phyloP scores from a whole-genome alignment of 352 stramenopile species.

The Pythium rishiriense region DNA sequence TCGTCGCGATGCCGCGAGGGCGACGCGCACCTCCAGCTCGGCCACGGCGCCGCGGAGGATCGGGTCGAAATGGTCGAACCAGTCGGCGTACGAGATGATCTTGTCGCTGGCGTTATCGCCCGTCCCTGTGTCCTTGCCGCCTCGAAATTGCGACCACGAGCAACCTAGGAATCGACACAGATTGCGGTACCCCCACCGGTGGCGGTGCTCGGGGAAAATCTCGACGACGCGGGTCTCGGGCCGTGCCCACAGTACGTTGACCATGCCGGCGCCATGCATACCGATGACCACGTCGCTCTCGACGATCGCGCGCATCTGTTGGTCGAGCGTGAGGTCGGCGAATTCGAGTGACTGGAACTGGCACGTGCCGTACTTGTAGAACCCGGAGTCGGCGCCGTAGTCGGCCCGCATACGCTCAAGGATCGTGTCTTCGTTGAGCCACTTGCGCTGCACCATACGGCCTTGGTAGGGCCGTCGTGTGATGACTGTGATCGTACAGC shows the following conservation, averaged over 20 bases:
- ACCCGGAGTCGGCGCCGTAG: conserved; percentile 11
- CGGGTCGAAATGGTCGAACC: conserved; percentile 49
- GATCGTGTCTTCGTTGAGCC: conserved; percentile 38
- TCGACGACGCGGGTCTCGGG: conserved; percentile 59
- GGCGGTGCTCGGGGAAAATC: conserved; percentile 62
- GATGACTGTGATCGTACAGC: conserved; percentile 31
- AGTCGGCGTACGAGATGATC: conserved; percentile 48
- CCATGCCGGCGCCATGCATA: conserved; percentile 81
- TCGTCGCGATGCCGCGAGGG: too few species aligned
- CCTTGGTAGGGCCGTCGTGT: conserved; percentile 29
- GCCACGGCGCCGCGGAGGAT: conserved; percentile 30
- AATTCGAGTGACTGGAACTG: conserved; percentile 50
- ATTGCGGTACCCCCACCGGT: conserved; percentile 74
- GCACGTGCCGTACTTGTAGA: conserved; percentile 24
- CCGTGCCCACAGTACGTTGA: conserved; percentile 69
- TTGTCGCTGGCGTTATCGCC: conserved; percentile 55
- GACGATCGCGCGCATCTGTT: conserved; percentile 65
- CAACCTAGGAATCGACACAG: conserved; percentile 75
- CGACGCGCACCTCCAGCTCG: conserved; percentile 4
- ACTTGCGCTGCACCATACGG: conserved; percentile 29
- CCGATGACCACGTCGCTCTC: conserved; percentile 78
- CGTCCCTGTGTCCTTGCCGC: conserved; percentile 33
- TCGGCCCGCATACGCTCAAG: conserved; percentile 16
- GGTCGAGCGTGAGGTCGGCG: conserved; percentile 44
- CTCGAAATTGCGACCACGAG: conserved; percentile 50